phyloP scores from a whole-genome alignment of 1,139 yeast genomes.

The Eremothecium sinecaudum region DNA sequence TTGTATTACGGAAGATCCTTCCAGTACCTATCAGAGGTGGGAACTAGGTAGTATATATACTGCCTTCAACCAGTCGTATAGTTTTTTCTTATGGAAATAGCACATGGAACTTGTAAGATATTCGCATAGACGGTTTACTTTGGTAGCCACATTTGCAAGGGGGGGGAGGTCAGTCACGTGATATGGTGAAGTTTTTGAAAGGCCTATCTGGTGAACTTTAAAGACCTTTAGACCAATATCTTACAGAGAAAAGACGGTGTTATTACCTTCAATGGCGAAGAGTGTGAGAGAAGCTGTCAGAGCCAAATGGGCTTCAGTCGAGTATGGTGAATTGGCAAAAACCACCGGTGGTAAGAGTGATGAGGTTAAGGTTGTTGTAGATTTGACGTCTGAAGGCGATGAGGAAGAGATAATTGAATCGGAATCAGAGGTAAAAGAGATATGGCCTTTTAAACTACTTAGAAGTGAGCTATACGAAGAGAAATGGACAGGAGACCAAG shows the following conservation, averaged over 20 bases:
- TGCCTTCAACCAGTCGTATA: too few species aligned
- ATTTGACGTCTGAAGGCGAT: neutral
- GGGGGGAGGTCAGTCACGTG: slow-evolving; percentile 3
- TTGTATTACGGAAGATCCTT: too few species aligned
- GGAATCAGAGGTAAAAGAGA: neutral
- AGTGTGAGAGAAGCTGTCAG: slow-evolving; percentile 1
- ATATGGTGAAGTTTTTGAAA: slow-evolving; percentile 1
- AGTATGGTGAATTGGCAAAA: neutral
- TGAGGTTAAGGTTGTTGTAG: neutral
- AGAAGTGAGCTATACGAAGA: slow-evolving; percentile 27
- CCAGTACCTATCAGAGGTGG: too few species aligned
- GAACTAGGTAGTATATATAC: too few species aligned
- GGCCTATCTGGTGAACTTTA: slow-evolving; percentile 1
- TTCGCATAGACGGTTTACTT: too few species aligned
- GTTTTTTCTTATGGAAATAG: too few species aligned
- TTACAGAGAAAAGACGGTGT: too few species aligned
- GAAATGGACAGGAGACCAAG: too few species aligned
- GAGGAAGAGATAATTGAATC: neutral
- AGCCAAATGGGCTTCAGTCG: slow-evolving; percentile 1
- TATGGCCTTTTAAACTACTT: slow-evolving; percentile 25
- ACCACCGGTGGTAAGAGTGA: neutral
- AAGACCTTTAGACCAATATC: too few species aligned
- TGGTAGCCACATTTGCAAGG: slow-evolving; percentile 1
- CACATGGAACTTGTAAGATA: too few species aligned
- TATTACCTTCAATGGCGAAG: too few species aligned